Conservation (phyloP, 1,284 basidiomycete genomes). For the Apiotrichum siamense region DNA sequence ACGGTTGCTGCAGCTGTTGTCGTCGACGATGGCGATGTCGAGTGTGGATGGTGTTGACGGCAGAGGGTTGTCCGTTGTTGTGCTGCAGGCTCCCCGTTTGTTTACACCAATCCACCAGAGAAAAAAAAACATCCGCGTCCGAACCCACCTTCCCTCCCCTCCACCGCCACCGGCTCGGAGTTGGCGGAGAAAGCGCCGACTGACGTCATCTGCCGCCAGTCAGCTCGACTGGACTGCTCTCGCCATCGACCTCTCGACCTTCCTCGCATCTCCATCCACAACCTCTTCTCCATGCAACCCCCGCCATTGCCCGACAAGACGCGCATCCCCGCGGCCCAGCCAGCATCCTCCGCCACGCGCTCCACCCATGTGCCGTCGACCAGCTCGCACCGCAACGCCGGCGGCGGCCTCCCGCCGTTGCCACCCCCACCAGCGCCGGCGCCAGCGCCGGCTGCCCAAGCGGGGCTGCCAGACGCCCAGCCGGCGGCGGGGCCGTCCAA, state of each 20-base stretch:
- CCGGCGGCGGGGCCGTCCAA: too few species aligned
- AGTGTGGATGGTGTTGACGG: background rate
- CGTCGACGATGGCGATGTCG: too few species aligned
- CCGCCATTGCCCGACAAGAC: constrained; percentile 2
- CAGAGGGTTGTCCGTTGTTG: background rate
- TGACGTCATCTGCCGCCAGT: too few species aligned
- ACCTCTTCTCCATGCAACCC: constrained; percentile 10
- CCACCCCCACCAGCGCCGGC: background rate
- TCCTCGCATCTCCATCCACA: background rate
- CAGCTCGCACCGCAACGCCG: constrained; percentile 20
- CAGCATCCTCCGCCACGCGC: constrained; percentile 19
- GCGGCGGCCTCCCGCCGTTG: constrained; percentile 14
- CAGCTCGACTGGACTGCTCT: too few species aligned
- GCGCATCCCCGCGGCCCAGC: constrained; percentile 13
- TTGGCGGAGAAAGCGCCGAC: too few species aligned
- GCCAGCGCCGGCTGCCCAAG: too few species aligned
- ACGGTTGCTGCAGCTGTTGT: too few species aligned
- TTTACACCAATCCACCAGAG: background rate
- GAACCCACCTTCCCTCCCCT: too few species aligned
- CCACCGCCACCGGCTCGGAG: too few species aligned
- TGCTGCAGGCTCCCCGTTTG: constrained; percentile 1
- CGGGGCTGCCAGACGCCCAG: too few species aligned
- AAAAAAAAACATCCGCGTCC: background rate
- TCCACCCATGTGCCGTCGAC: constrained; percentile 11
- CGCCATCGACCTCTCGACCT: too few species aligned